These are phyloP conservation scores for Mucor irregularis DNA, from an alignment of 371 early-diverging fungal species.

Conservation along the genomic window DNA sequence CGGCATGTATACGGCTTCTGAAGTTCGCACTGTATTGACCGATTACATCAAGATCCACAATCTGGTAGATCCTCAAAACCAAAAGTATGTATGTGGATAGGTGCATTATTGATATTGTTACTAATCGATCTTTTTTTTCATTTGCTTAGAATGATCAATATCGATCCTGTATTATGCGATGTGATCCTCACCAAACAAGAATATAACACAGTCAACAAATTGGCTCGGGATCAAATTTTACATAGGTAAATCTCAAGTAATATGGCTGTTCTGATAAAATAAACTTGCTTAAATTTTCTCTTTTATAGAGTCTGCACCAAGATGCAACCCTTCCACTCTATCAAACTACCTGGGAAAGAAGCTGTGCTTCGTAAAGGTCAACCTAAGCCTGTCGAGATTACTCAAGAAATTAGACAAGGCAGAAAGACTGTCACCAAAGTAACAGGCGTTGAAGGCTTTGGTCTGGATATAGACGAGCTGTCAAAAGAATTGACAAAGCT, in stretches of 20 bases:
- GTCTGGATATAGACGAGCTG: conserved; percentile 62
- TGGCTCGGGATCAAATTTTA: conserved; percentile 59
- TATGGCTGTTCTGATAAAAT: too few species aligned
- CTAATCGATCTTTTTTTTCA: not conserved
- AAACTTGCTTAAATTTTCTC: too few species aligned
- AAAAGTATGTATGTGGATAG: conserved; percentile 31
- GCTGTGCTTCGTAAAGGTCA: conserved; percentile 38
- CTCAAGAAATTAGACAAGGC: conserved; percentile 64
- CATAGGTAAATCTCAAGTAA: conserved; percentile 2
- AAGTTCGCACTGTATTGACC: conserved; percentile 55
- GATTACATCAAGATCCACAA: conserved; percentile 61
- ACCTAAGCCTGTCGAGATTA: conserved; percentile 58
- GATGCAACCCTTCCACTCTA: conserved; percentile 57
- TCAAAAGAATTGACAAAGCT: conserved; percentile 60
- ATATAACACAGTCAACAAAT: conserved; percentile 47
- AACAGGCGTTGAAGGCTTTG: conserved; percentile 63
- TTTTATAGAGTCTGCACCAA: conserved; percentile 39
- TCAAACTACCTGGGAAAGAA: conserved; percentile 49
- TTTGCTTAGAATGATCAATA: conserved; percentile 42
- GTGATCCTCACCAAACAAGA: conserved; percentile 62
- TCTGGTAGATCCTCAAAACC: conserved; percentile 62
- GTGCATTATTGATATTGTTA: not conserved
- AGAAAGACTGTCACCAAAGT: conserved; percentile 68
- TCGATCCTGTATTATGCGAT: conserved; percentile 64
- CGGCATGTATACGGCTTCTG: conserved; percentile 49